A percentile compares a stretch with the other conserved stretches of the same genome.
phyloP scores from a whole-genome alignment of 352 stramenopile genomes.

The Aphanomyces stellatus region DNA sequence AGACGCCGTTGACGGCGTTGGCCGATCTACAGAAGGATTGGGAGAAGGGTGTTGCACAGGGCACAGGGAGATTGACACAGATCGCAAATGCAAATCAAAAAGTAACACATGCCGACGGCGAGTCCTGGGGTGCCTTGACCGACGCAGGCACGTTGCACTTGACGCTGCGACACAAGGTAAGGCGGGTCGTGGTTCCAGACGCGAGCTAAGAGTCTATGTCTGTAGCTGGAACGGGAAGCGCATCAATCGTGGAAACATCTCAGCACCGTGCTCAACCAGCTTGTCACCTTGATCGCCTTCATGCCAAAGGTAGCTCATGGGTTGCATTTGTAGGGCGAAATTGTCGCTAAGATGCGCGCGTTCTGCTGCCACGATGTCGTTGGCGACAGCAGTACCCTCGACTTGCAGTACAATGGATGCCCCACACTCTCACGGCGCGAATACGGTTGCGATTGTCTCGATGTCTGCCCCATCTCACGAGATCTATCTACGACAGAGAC shows the following conservation, averaged over 20 bases:
- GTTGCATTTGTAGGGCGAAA: neutral
- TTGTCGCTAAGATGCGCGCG: neutral
- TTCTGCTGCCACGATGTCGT: neutral
- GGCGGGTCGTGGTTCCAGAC: neutral
- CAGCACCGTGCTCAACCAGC: neutral
- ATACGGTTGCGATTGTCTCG: neutral
- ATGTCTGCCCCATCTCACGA: neutral
- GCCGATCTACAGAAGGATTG: slow-evolving; percentile 9
- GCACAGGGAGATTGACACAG: slow-evolving; percentile 10
- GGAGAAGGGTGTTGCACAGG: slow-evolving; percentile 6
- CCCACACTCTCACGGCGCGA: neutral
- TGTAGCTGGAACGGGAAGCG: slow-evolving; percentile 15
- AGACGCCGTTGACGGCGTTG: neutral
- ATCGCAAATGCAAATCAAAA: slow-evolving; percentile 18
- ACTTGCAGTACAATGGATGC: neutral
- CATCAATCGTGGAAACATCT: slow-evolving; percentile 8
- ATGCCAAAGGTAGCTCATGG: neutral
- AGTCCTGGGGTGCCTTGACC: slow-evolving; percentile 7
- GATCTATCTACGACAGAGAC: slow-evolving; percentile 32
- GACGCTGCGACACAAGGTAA: slow-evolving; percentile 13
- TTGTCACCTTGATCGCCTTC: too few relatives aligned
- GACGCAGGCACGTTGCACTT: slow-evolving; percentile 3
- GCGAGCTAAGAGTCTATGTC: neutral
- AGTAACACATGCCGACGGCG: slow-evolving; percentile 10
- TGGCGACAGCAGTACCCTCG: neutral